phyloP scores from a whole-genome alignment of 1,139 yeast species.

The Yamadazyma epiphylla region DNA sequence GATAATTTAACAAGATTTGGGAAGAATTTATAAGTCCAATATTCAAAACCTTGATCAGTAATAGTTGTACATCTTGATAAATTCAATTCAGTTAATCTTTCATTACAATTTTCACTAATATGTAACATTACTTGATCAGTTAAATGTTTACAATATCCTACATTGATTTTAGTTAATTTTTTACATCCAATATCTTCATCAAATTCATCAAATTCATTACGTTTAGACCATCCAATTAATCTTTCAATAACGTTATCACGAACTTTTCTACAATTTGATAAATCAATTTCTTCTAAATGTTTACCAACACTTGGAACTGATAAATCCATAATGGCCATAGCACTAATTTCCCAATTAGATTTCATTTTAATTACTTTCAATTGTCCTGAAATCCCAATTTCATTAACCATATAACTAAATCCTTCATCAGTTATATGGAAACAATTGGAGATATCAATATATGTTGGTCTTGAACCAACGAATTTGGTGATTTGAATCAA shows the following conservation, averaged over 20 bases:
- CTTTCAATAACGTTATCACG: constrained; percentile 68
- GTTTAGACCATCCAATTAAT: constrained; percentile 51
- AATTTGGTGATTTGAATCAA: constrained; percentile 59
- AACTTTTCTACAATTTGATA: constrained; percentile 71
- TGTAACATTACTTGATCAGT: constrained; percentile 67
- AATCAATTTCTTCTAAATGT: constrained; percentile 54
- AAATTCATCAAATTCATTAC: constrained; percentile 9
- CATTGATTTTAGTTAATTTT: constrained; percentile 46
- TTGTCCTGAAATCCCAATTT: constrained; percentile 63
- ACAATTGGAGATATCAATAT: constrained; percentile 65
- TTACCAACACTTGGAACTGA: constrained; percentile 64
- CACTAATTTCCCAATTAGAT: constrained; percentile 74
- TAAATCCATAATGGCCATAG: constrained; percentile 77
- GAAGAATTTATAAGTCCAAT: constrained; percentile 57
- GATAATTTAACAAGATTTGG: constrained; percentile 50
- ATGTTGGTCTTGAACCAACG: constrained; percentile 63
- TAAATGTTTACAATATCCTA: constrained; percentile 71
- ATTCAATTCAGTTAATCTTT: constrained; percentile 53
- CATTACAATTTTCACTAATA: constrained; percentile 55
- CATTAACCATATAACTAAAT: constrained; percentile 65
- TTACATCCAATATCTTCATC: constrained; percentile 51
- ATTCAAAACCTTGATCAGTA: constrained; percentile 68
- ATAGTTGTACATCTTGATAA: constrained; percentile 74
- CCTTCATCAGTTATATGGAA: constrained; percentile 76
- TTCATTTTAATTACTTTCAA: constrained; percentile 55